Percentiles rank a stretch among this genome's conserved stretches.
phyloP scores from a whole-genome alignment of 1,139 yeast species.

The Meyerozyma carpophila region DNA sequence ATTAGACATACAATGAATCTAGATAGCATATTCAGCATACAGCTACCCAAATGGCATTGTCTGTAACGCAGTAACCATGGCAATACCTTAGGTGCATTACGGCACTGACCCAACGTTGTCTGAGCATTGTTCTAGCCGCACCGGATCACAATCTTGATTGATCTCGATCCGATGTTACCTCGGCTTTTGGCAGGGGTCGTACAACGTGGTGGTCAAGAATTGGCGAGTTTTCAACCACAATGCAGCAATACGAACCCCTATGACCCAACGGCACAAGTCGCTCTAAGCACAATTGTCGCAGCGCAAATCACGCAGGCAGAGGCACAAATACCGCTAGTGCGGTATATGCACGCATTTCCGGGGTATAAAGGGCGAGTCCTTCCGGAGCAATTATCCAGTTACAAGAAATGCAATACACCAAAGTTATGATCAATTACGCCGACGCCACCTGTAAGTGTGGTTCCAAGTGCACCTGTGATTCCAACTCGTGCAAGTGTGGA shows the following conservation, averaged over 20 bases:
- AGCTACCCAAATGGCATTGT: background rate
- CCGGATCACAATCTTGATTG: no score
- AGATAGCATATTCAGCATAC: background rate
- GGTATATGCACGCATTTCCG: background rate
- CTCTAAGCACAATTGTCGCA: background rate
- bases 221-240: no score
- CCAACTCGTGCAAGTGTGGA: constrained; percentile 1
- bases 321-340: background rate
- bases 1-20: background rate
- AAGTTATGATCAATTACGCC: background rate
- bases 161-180: no score
- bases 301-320: background rate
- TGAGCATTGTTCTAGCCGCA: no score
- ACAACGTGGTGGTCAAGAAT: no score
- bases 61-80: no score
- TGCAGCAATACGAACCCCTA: no score
- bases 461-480: background rate
- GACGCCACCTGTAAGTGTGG: background rate
- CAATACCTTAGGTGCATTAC: no score
- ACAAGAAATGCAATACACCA: background rate
- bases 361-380: background rate
- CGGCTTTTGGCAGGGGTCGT: no score
- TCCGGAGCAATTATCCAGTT: background rate
- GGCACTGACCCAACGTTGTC: no score
- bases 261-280: no score